Conservation (phyloP, 2,329 filamentous ascomycete genomes). For the Epichloe brachyelytri region DNA sequence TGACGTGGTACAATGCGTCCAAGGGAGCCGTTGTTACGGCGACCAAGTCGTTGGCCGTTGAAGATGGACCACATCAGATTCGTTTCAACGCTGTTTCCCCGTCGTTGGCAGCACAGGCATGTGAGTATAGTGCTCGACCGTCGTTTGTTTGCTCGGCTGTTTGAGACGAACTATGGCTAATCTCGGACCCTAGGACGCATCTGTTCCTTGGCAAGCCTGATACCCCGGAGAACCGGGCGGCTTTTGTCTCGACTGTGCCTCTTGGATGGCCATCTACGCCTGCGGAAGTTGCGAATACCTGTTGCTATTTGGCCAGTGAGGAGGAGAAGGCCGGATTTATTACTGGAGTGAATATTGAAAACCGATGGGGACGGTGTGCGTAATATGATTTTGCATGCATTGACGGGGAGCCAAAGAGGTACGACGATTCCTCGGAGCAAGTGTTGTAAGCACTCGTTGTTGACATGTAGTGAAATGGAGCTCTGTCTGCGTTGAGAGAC, state of each 20-base stretch:
- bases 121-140: conserved; percentile 14
- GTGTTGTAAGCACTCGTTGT: no score
- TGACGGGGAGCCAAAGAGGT: no score
- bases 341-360: conserved; percentile 5
- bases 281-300: conserved; percentile 57
- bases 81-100: conserved; percentile 59
- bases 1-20: conserved; percentile 59
- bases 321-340: conserved; percentile 58
- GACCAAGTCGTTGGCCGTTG: conserved; percentile 48
- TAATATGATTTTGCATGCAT: background rate
- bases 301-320: conserved; percentile 56
- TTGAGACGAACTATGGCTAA: background rate
- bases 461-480: background rate
- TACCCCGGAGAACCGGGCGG: conserved; percentile 46
- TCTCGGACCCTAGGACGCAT: conserved; percentile 20
- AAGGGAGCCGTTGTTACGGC: conserved; percentile 54
- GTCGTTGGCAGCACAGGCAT: conserved; percentile 55
- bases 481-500: background rate
- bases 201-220: conserved; percentile 48
- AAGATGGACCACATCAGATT: conserved; percentile 60
- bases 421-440: no score
- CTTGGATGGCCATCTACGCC: conserved; percentile 43
- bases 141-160: no score
- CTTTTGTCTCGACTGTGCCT: conserved; percentile 40
- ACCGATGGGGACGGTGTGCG: conserved; percentile 13